Conservation (phyloP, 176 grass and related monocot genomes). For the Tuctoria greenei region DNA sequence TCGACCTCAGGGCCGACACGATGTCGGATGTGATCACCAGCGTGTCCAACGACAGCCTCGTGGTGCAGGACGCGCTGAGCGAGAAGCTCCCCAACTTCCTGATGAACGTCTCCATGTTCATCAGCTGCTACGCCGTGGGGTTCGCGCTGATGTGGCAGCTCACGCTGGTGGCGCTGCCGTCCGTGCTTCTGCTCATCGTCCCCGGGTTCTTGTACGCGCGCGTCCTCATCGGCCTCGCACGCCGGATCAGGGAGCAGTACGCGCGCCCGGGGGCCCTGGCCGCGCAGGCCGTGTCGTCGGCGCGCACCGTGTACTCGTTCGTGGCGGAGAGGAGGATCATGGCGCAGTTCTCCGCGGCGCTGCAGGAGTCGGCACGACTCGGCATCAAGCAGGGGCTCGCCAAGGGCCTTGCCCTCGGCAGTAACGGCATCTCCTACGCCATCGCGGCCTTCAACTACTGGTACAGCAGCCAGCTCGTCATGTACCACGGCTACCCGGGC, state of each 20-base stretch:
- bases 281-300: constrained; percentile 56
- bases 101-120: too few species aligned
- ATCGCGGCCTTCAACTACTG: constrained; percentile 81
- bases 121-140: too few species aligned
- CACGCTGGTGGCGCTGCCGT: too few species aligned
- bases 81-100: too few species aligned
- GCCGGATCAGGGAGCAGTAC: constrained; percentile 48
- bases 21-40: too few species aligned
- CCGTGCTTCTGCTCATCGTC: constrained; percentile 43
- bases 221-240: constrained; percentile 45
- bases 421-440: constrained; percentile 57
- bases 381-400: too few species aligned
- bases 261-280: constrained; percentile 39
- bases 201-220: constrained; percentile 52
- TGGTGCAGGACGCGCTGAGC: too few species aligned
- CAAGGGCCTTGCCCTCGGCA: constrained; percentile 58
- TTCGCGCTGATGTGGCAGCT: too few species aligned
- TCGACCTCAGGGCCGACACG: too few species aligned
- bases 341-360: constrained; percentile 43
- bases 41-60: too few species aligned
- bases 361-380: constrained; percentile 50
- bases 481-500: constrained; percentile 73
- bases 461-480: constrained; percentile 90
- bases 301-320: constrained; percentile 61
- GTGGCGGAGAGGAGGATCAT: constrained; percentile 47